Conservation (phyloP, 2,329 filamentous ascomycete genomes). For the Rutstroemia sp. region DNA sequence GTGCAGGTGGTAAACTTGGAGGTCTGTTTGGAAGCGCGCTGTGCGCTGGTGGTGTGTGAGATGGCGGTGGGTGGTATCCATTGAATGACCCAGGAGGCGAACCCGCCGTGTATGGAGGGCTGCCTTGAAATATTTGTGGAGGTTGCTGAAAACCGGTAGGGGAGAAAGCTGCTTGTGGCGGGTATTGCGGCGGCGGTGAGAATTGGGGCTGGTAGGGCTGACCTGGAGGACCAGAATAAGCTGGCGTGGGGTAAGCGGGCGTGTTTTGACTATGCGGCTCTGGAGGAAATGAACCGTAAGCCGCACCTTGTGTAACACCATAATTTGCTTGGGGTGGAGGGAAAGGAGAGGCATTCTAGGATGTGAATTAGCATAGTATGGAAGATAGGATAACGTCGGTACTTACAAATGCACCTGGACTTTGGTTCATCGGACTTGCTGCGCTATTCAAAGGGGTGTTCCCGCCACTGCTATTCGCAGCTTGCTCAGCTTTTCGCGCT, state of each 20-base stretch:
- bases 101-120: constrained; percentile 20
- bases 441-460: constrained; percentile 39
- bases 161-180: constrained; percentile 28
- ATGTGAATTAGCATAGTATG: constrained; percentile 12
- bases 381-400: background rate
- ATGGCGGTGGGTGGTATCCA: constrained; percentile 34
- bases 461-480: constrained; percentile 49
- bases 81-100: constrained; percentile 35
- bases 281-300: constrained; percentile 30
- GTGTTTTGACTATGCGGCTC: constrained; percentile 31
- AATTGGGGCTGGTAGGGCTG: constrained; percentile 28
- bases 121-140: constrained; percentile 10
- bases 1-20: constrained; percentile 45
- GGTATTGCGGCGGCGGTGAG: constrained; percentile 28
- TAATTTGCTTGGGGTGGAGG: constrained; percentile 23
- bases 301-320: constrained; percentile 26
- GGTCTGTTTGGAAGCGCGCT: constrained; percentile 41
- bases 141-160: constrained; percentile 26
- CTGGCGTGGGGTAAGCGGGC: constrained; percentile 36
- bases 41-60: constrained; percentile 32
- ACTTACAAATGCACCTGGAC: constrained; percentile 53
- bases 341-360: constrained; percentile 28
- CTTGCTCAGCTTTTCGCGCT: constrained; percentile 56
- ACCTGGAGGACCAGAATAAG: constrained; percentile 29
- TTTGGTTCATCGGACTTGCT: constrained; percentile 42